phyloP scores from a whole-genome alignment of 2,329 filamentous ascomycete species.

The Arthroderma uncinatum region DNA sequence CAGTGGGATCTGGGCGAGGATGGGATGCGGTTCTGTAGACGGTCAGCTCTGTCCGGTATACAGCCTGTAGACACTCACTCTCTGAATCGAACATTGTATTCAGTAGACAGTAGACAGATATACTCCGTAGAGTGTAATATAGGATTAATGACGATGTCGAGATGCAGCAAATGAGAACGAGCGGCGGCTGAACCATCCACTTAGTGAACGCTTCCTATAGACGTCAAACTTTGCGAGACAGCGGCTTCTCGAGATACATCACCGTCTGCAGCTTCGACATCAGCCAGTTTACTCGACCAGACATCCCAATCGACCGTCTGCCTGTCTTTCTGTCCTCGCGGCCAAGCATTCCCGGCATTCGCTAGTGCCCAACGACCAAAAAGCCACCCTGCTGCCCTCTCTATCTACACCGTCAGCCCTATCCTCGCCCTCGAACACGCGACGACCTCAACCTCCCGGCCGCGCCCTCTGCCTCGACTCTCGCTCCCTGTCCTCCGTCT shows the following conservation, averaged over 20 bases:
- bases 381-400: not conserved
- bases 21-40: conserved; percentile 60
- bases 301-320: not conserved
- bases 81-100: conserved; percentile 41
- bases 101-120: too few relatives aligned
- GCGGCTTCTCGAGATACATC: not conserved
- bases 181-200: not conserved
- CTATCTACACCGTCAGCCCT: not conserved
- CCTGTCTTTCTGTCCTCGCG: not conserved
- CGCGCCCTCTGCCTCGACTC: not conserved
- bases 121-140: too few relatives aligned
- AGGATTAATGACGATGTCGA: too few relatives aligned
- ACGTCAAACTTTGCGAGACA: too few relatives aligned
- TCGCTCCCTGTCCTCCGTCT: not conserved
- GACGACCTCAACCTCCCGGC: not conserved
- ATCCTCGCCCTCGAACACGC: not conserved
- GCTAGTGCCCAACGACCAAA: not conserved
- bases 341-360: not conserved
- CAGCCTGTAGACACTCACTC: conserved; percentile 23
- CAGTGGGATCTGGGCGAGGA: conserved; percentile 83
- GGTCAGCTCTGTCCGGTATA: conserved; percentile 3
- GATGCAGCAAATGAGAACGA: too few relatives aligned
- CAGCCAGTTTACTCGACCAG: not conserved
- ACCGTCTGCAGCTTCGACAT: not conserved
- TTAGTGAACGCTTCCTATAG: too few relatives aligned